phyloP scores from a whole-genome alignment of 2,329 filamentous ascomycete species.

The Fusarium brevicatenulatum region DNA sequence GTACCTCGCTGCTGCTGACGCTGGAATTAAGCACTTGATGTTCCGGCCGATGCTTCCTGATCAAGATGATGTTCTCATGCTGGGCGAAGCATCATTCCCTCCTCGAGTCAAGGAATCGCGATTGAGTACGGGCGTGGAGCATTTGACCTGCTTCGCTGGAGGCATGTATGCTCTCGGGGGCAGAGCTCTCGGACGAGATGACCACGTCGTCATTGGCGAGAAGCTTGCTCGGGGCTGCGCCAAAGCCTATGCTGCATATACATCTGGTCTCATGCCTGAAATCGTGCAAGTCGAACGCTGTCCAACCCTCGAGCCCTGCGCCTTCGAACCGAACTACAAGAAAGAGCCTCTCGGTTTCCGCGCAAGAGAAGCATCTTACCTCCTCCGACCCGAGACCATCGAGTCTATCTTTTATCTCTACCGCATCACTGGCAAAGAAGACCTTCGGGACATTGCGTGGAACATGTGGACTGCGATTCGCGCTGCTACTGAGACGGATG shows the following conservation, averaged over 20 bases:
- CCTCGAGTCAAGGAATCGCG: conserved; percentile 42
- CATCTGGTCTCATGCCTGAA: conserved; percentile 72
- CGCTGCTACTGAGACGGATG: conserved; percentile 65
- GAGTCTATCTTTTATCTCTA: conserved; percentile 85
- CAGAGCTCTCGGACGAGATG: conserved; percentile 60
- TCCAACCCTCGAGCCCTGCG: conserved; percentile 40
- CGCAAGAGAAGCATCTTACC: conserved; percentile 28
- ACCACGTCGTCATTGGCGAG: conserved; percentile 66
- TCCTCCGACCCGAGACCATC: conserved; percentile 66
- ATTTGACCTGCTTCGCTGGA: conserved; percentile 72
- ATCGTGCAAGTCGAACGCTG: conserved; percentile 60
- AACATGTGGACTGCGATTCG: conserved; percentile 75
- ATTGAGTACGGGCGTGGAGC: conserved; percentile 56
- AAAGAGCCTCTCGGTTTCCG: conserved; percentile 31
- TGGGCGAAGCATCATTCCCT: conserved; percentile 55
- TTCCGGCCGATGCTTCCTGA: conserved; percentile 72
- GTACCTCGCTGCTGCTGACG: conserved; percentile 60
- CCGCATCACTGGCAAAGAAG: conserved; percentile 74
- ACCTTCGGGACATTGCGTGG: conserved; percentile 76
- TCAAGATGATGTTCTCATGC: conserved; percentile 69
- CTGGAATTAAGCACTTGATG: conserved; percentile 68
- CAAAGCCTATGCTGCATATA: conserved; percentile 67
- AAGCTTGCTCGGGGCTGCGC: conserved; percentile 71
- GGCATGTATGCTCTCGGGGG: conserved; percentile 73
- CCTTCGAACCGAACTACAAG: conserved; percentile 23